A percentile compares a stretch with the other conserved stretches of the same genome.
Conservation (phyloP, 2,329 filamentous ascomycete genomes). For the Calonectria henricotiae region DNA sequence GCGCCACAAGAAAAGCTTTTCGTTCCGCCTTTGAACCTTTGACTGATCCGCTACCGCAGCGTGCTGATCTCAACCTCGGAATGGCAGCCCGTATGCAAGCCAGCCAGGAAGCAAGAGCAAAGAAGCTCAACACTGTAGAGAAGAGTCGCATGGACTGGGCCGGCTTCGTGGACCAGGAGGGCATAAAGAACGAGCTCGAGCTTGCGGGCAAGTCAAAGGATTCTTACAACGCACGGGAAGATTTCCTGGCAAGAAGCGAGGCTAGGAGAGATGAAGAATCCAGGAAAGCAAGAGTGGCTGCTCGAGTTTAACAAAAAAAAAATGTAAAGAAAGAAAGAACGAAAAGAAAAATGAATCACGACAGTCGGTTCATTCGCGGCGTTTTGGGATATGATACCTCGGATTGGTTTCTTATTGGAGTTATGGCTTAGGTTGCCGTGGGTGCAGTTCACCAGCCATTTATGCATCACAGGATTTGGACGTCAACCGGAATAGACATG, state of each 20-base stretch:
- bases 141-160: conserved; percentile 84
- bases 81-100: conserved; percentile 66
- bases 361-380: conserved; percentile 15
- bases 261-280: conserved; percentile 75
- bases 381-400: conserved; percentile 53
- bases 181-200: conserved; percentile 79
- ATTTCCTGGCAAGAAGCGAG: conserved; percentile 78
- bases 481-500: background rate
- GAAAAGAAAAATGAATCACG: conserved; percentile 20
- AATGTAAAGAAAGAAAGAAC: no score
- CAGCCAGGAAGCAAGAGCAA: conserved; percentile 68
- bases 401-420: conserved; percentile 28
- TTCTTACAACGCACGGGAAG: conserved; percentile 75
- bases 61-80: conserved; percentile 74
- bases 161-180: conserved; percentile 80
- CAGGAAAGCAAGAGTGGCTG: conserved; percentile 68
- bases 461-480: background rate
- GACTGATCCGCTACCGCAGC: conserved; percentile 61
- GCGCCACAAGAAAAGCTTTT: conserved; percentile 70
- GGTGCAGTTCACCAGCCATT: no score
- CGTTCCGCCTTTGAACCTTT: conserved; percentile 77
- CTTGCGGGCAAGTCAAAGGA: conserved; percentile 77
- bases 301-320: conserved; percentile 47
- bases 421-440: background rate
- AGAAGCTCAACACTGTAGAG: conserved; percentile 80